Conservation (phyloP, 2,329 filamentous ascomycete genomes). For the Monilinia fructigena region DNA sequence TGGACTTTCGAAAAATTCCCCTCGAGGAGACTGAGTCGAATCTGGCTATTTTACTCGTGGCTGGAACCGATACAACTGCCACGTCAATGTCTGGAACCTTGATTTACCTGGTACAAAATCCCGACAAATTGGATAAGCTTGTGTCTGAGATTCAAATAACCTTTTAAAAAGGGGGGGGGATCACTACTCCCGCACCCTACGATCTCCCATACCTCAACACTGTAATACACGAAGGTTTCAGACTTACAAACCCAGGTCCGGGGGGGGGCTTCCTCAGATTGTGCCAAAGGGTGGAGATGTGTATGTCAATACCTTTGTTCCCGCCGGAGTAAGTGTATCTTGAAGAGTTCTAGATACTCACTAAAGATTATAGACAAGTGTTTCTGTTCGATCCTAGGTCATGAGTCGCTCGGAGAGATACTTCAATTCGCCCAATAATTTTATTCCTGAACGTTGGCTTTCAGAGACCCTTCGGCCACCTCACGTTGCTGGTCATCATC, state of each 20-base stretch:
- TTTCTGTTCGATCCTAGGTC: slow-evolving; percentile 1
- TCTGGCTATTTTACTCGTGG: too few species aligned
- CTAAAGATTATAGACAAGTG: slow-evolving; percentile 13
- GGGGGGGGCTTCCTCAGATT: background rate
- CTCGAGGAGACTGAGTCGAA: too few species aligned
- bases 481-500: slow-evolving; percentile 17
- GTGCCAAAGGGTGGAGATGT: slow-evolving; percentile 13
- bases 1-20: too few species aligned
- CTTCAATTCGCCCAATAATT: slow-evolving; percentile 23
- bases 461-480: slow-evolving; percentile 19
- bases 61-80: too few species aligned
- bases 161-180: slow-evolving; percentile 39
- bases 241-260: slow-evolving; percentile 16
- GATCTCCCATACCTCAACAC: background rate
- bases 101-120: slow-evolving; percentile 39
- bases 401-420: slow-evolving; percentile 1
- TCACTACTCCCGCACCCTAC: slow-evolving; percentile 36
- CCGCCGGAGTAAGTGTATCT: slow-evolving; percentile 12
- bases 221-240: slow-evolving; percentile 3
- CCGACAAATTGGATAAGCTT: too few species aligned
- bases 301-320: slow-evolving; percentile 12
- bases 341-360: background rate
- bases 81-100: too few species aligned
- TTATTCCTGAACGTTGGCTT: slow-evolving; percentile 39
- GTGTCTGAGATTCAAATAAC: too few species aligned